Base-by-base conservation (phyloP, 2,329 filamentous ascomycete genomes). In the Penicillium sp. region DNA sequence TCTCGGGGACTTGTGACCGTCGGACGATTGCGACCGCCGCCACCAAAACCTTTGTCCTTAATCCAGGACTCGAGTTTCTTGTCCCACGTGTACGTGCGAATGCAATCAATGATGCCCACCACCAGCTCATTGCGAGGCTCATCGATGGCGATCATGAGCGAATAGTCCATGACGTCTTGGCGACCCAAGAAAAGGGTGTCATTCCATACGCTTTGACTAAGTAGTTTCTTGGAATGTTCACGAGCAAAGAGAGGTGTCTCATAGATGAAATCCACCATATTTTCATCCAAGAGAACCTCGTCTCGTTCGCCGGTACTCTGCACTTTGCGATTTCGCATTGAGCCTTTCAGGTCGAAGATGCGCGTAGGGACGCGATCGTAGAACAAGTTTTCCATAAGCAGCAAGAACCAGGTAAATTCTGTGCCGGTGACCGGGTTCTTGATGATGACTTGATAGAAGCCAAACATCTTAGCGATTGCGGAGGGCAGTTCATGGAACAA, bases 51-150 rank as follows among this genome's bases (percentile, higher is more conserved):
- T 36, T 93, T 88, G 69, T 97, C 92, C 74, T 99, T 99, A 81
- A 99, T 97, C 94, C 94, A 99, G 51, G 88, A 94, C 77, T 99
- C 94, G n/a, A 99, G 83, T 71, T 97, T 97, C 81, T 99, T 99
- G 78, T 99, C 94, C 91, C 94, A 99, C 0, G 94, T 99, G 70
- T 97, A 99, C 0, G 94, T 99, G 51, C 94, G 86, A 62, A 99
- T 97, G 71, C 94, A 97, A 72, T 99, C 93, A 61, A 99, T 97
- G 67, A 99, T 97, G 4, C 94, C 94, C 2, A 99, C 92, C 13
- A 97, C 91, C 13, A 99, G 84, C 74, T 99, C 93, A 66, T 93
- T 92, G 59, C 86, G 84, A 35, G 82, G 81, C 70, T 97, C 94
- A 67, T 99, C 93, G 41, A 99, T 95, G 0, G 93, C 95, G 51